Evolutionary conservation across 768 basidiomycete species (phyloP).

Genomic region (Cystoderma amianthinum): DNA sequence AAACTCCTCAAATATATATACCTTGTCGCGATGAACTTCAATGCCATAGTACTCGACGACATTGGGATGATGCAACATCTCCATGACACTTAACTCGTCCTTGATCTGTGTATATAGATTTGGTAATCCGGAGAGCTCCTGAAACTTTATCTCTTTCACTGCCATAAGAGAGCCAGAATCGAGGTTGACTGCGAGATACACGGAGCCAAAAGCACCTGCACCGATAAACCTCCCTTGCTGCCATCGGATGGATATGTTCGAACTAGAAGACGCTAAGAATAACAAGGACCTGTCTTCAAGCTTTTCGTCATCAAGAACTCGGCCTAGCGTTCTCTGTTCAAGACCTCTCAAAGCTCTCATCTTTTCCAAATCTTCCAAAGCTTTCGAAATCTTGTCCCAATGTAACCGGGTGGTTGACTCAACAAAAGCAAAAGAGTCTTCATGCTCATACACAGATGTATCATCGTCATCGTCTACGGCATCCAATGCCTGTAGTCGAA

Average conservation of each 20-base stretch:
- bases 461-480: conserved; percentile 40
- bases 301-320: conserved; percentile 90
- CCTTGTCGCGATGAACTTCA: conserved; percentile 97
- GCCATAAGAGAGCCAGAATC: conserved; percentile 97
- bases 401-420: conserved; percentile 65
- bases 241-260: conserved; percentile 95
- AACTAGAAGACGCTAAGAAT: conserved; percentile 92
- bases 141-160: conserved; percentile 97
- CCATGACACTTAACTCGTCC: conserved; percentile 97
- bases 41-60: conserved; percentile 99
- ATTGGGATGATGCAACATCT: conserved; percentile 94
- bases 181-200: conserved; percentile 96
- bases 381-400: conserved; percentile 64
- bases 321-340: conserved; percentile 76
- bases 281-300: conserved; percentile 91
- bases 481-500: conserved; percentile 45
- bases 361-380: conserved; percentile 60
- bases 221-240: conserved; percentile 98
- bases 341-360: conserved; percentile 51
- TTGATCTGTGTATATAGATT: conserved; percentile 88
- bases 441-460: conserved; percentile 31
- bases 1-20: conserved; percentile 98
- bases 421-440: conserved; percentile 39
- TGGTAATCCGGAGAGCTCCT: conserved; percentile 84
- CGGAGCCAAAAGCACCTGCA: conserved; percentile 98